Evolutionary conservation across 2,329 filamentous ascomycete genomes (phyloP), one percentile per base, ranked within the genome.

Genomic region (Aspergillus vadensis): DNA sequence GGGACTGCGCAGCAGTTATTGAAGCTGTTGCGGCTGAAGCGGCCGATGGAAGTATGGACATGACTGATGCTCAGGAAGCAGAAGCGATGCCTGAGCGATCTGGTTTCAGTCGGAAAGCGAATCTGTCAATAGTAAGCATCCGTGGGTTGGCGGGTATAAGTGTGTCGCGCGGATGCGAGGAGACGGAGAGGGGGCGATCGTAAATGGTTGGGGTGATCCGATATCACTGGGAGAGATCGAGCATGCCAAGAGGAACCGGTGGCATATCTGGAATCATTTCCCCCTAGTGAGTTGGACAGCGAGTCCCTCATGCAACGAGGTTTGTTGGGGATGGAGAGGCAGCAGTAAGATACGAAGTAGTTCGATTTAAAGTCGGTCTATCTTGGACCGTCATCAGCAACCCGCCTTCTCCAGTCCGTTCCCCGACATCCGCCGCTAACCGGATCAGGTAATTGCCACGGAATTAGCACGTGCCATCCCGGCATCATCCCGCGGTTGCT

Each of bases 31-130:
- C 61, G 57, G 65, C 61, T 36, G 70, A 58, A 19, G 67, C 65
- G 27, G 63, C 68, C 23, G 70, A 60, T 50, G 68, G 56, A 27
- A 66, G 48, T 27, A 66, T 61, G 36, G 72, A 69, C 73, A 74
- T 74, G 14, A 12, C 59, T 47, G 41, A 23, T 36, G 27, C 52
- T 41, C 39, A 17, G 30, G 38, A 15, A 32, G 5, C 6, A 23
- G 38, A 41, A 25, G 23, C 14, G 43, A 44, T 50, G 49, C 14
- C 44, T 41, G 48, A 36, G 48, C 17, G 9, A 30, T 48, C 27
- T 47, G 21, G 41, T 4, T 48, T 50, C 57, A 50, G 50, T 21
- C 47, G 43, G 25, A 23, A 49, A 48, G 39, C 32, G 49, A 47
- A 44, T 10, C 43, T 51, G 27, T 49, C 52, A 50, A 21, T 47